Percentiles rank a stretch among this genome's conserved stretches.
phyloP scores from a whole-genome alignment of 2,329 filamentous ascomycete genomes.

The Diaporthe ampelina region DNA sequence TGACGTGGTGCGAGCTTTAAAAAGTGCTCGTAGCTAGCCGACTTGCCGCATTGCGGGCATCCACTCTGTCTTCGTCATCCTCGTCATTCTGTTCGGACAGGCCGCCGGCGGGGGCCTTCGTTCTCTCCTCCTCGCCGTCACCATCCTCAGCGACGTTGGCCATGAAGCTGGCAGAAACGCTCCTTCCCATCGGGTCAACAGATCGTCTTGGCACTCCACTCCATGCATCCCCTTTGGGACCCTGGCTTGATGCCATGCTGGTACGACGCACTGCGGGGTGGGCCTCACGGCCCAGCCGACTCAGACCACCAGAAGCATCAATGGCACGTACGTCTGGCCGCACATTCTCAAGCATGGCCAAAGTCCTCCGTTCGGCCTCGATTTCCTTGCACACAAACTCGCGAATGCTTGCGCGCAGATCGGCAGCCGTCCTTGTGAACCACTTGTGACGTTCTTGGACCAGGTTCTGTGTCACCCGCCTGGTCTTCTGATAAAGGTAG shows the following conservation, averaged over 20 bases:
- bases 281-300: conserved; percentile 87
- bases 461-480: conserved; percentile 89
- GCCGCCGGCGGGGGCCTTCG: conserved; percentile 51
- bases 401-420: conserved; percentile 85
- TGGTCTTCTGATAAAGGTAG: conserved; percentile 86
- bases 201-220: conserved; percentile 89
- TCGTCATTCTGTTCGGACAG: conserved; percentile 78
- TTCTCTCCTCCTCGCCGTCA: conserved; percentile 59
- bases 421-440: conserved; percentile 89
- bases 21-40: conserved; percentile 95
- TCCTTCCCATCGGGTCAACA: conserved; percentile 79
- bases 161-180: conserved; percentile 80
- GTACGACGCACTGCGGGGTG: conserved; percentile 82
- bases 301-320: conserved; percentile 90
- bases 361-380: conserved; percentile 90
- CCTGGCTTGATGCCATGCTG: conserved; percentile 88
- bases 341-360: conserved; percentile 93
- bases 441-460: conserved; percentile 90
- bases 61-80: conserved; percentile 92
- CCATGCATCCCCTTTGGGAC: conserved; percentile 98
- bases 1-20: conserved; percentile 57
- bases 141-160: conserved; percentile 74
- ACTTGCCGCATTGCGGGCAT: conserved; percentile 95
- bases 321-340: conserved; percentile 94
- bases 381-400: conserved; percentile 97